Percentiles rank a stretch among this genome's conserved stretches.
These are phyloP conservation scores for Rhododendron vialii DNA, from an alignment of 148 eudicot species.

Conservation along the genomic window DNA sequence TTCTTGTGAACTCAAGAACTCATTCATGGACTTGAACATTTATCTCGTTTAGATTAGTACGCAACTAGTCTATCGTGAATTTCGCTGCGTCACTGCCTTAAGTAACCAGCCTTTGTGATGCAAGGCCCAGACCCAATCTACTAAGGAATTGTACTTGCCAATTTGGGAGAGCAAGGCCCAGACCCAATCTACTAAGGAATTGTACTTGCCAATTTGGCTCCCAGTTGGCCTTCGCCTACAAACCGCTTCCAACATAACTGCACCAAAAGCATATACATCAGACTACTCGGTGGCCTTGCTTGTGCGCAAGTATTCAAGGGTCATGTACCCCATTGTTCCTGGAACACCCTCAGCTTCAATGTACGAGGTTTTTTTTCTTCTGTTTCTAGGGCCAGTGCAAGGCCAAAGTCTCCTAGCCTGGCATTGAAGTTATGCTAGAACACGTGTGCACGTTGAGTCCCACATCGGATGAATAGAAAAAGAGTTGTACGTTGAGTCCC, in stretches of 20 bases:
- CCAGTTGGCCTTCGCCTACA: constrained; percentile 55
- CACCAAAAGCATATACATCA: constrained; percentile 72
- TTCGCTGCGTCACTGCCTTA: constrained; percentile 24
- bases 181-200: constrained; percentile 65
- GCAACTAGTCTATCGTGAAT: no score
- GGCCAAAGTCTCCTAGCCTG: constrained; percentile 80
- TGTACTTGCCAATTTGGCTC: constrained; percentile 38
- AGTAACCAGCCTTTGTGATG: constrained; percentile 56
- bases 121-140: constrained; percentile 84
- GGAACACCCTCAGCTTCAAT: constrained; percentile 59
- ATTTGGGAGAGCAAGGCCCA: constrained; percentile 64
- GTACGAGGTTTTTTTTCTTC: constrained; percentile 43
- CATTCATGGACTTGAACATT: no score
- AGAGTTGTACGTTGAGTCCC: no score
- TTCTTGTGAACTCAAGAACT: no score
- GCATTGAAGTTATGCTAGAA: constrained; percentile 45
- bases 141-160: constrained; percentile 36
- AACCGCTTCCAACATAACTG: constrained; percentile 59
- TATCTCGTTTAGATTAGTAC: no score
- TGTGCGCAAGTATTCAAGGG: constrained; percentile 82
- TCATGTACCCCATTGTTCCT: constrained; percentile 83
- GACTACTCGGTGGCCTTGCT: constrained; percentile 70
- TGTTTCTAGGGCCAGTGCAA: constrained; percentile 76
- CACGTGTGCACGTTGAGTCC: no score
- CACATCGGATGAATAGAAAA: no score